Base-by-base conservation (phyloP, 306 rosid genomes). In the Erythrophleum fordii region DNA sequence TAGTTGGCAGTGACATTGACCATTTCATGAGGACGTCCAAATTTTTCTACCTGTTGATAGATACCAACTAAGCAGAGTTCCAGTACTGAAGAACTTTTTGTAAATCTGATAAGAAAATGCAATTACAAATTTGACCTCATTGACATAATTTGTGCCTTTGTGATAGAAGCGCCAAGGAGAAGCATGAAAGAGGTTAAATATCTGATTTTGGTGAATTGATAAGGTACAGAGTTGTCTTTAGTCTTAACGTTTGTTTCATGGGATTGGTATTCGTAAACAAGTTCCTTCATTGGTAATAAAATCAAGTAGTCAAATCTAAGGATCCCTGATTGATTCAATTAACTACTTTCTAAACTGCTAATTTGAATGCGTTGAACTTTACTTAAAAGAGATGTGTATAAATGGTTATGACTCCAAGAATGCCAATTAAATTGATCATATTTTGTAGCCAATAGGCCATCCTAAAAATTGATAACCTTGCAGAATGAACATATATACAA, bases 171-270 rank as follows among this genome's bases (percentile, higher is more conserved):
- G 6, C n/a, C 29, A 18, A 53, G 45, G 45, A 25, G 25, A 31
- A 78, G 68, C 56, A 23, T 22, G 13, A n/a, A 58, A 22, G 68
- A 23, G 58, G 70, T 28, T 11, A 23, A 46, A 23, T 67, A 23
- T 20, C 56, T 77, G 44, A 42, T 77, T 75, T 35, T 23, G 64
- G 17, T 13, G 49, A 53, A 66, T 41, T 25, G 53, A 1, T 39
- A 52, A 66, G 81, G 68, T 67, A 78, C 17, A 12, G 8, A 62
- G 31, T 55, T 37, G 52, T 29, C 53, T 22, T 5, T 9, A 11
- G 73, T 68, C 73, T 65, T 31, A 49, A 25, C 25, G 49, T 51
- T 46, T 77, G 29, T 77, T 39, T 75, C 79, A 59, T 44, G 12
- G 17, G 1, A 61, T 17, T 42, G 58, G 58, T 60, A 18, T 60